Conservation (phyloP, 768 basidiomycete species). For the Melanogaster broomeanus region DNA sequence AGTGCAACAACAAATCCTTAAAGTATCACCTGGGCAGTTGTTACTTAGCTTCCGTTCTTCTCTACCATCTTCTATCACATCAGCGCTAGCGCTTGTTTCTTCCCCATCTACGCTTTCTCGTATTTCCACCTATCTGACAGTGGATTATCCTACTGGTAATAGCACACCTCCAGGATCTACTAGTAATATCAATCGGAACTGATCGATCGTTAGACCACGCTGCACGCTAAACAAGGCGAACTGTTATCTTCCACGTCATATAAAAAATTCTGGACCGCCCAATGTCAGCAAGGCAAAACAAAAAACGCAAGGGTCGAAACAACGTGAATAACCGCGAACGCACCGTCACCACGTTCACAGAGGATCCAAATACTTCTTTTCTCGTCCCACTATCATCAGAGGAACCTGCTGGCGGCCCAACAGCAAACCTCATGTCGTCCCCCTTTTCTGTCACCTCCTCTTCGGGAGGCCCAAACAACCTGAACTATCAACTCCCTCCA, state of each 20-base stretch:
- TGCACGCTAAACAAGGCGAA: background rate
- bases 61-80: background rate
- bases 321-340: slow-evolving; percentile 59
- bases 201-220: slow-evolving; percentile 3
- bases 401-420: slow-evolving; percentile 38
- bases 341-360: slow-evolving; percentile 67
- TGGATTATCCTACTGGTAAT: background rate
- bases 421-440: slow-evolving; percentile 36
- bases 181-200: slow-evolving; percentile 4
- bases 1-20: background rate
- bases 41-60: slow-evolving; percentile 3
- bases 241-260: background rate
- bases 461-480: slow-evolving; percentile 30
- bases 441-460: slow-evolving; percentile 40
- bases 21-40: background rate
- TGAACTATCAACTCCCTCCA: slow-evolving; percentile 34
- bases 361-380: slow-evolving; percentile 56
- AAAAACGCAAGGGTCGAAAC: slow-evolving; percentile 60
- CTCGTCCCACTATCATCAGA: slow-evolving; percentile 54
- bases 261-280: slow-evolving; percentile 5
- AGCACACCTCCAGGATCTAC: background rate
- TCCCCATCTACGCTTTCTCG: background rate
- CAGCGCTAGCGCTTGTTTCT: background rate
- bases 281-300: slow-evolving; percentile 65
- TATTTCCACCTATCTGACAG: background rate